Evolutionary conservation across 306 rosid genomes (phyloP).

Genomic region (Pachyrhizus erosus): DNA sequence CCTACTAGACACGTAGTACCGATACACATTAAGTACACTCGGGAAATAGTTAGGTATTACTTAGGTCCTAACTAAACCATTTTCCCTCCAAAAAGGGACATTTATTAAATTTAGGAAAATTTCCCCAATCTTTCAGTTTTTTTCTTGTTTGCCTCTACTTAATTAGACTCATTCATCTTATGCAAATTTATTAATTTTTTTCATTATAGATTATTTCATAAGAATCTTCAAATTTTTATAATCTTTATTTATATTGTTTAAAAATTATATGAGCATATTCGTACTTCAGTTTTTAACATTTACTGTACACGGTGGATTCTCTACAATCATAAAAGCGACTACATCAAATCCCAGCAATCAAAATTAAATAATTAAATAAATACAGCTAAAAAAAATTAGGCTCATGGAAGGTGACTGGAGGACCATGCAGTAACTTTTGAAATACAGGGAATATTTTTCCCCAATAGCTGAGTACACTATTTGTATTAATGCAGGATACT

Average conservation of each 20-base stretch:
- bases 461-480: too few relatives aligned
- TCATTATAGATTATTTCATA: background rate
- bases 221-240: background rate
- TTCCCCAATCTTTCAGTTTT: background rate
- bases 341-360: too few relatives aligned
- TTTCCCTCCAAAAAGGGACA: background rate
- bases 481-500: background rate
- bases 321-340: too few relatives aligned
- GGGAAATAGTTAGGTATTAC: too few relatives aligned
- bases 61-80: background rate
- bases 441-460: too few relatives aligned
- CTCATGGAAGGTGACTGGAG: too few relatives aligned
- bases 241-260: background rate
- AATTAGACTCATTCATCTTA: background rate
- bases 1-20: background rate
- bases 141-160: background rate
- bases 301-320: background rate
- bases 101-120: background rate
- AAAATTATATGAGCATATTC: background rate
- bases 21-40: too few relatives aligned
- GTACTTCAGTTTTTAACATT: background rate
- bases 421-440: too few relatives aligned
- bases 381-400: too few relatives aligned
- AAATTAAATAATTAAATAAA: too few relatives aligned
- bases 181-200: background rate